Evolutionary conservation across 805 yeast species (phyloP).

Genomic region (Candida odintsovae): DNA sequence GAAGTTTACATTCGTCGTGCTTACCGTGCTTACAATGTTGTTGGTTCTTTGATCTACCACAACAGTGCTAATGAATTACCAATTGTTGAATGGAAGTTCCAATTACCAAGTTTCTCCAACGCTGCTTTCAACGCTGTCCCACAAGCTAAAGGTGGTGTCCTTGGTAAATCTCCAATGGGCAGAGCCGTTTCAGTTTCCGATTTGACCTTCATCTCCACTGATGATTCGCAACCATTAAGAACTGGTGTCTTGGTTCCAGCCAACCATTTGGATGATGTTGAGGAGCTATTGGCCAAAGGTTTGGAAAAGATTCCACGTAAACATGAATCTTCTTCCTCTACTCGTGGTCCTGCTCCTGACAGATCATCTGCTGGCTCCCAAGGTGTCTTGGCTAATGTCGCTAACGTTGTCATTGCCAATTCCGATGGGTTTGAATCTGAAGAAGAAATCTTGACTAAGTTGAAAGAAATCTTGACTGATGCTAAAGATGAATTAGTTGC

Average conservation of each 20-base stretch:
- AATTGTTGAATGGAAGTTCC: slow-evolving; percentile 82
- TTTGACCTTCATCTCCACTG: slow-evolving; percentile 77
- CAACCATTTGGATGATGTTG: slow-evolving; percentile 82
- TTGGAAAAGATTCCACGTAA: slow-evolving; percentile 61
- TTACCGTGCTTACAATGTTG: slow-evolving; percentile 90
- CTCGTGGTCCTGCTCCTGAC: slow-evolving; percentile 44
- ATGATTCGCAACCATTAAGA: slow-evolving; percentile 61
- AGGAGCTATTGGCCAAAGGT: slow-evolving; percentile 72
- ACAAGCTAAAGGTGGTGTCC: slow-evolving; percentile 36
- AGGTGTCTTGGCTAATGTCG: slow-evolving; percentile 62
- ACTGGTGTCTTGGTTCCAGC: slow-evolving; percentile 81
- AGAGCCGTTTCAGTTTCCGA: slow-evolving; percentile 93
- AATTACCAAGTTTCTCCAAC: slow-evolving; percentile 64
- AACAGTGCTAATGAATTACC: slow-evolving; percentile 48
- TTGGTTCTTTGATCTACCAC: slow-evolving; percentile 67
- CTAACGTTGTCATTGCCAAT: slow-evolving; percentile 70
- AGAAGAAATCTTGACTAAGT: slow-evolving; percentile 55
- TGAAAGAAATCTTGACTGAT: slow-evolving; percentile 61
- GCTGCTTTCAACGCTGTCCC: slow-evolving; percentile 74
- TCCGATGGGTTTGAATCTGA: slow-evolving; percentile 73
- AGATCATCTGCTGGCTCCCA: slow-evolving; percentile 29
- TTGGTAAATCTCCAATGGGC: slow-evolving; percentile 46
- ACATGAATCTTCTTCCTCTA: slow-evolving; percentile 26
- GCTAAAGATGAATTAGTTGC: slow-evolving; percentile 62
- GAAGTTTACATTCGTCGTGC: slow-evolving; percentile 96